Percentiles rank a stretch among this genome's conserved stretches.
Conservation (phyloP, 2,329 filamentous ascomycete species). For the Samsoniella hepiali region DNA sequence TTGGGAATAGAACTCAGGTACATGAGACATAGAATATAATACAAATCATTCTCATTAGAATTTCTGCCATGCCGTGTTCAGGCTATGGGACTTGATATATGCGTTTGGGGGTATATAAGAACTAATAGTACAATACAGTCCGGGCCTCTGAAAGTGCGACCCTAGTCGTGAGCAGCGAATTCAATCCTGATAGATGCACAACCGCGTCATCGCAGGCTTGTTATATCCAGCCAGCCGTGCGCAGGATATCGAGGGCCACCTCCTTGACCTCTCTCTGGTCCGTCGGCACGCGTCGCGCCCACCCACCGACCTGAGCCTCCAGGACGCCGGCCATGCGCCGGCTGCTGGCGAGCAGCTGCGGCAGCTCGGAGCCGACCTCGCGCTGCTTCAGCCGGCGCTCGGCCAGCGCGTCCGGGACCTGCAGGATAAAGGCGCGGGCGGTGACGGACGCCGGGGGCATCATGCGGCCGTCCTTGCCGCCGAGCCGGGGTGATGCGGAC, state of each 20-base stretch:
- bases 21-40: neutral
- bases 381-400: slow-evolving; percentile 12
- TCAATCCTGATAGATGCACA: neutral
- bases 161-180: neutral
- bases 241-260: slow-evolving; percentile 18
- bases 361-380: slow-evolving; percentile 19
- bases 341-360: slow-evolving; percentile 10
- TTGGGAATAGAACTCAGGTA: neutral
- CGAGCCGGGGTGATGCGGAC: slow-evolving; percentile 3
- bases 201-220: too few relatives aligned
- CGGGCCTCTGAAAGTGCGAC: neutral
- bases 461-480: slow-evolving; percentile 14
- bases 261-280: slow-evolving; percentile 19
- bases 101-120: neutral
- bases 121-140: slow-evolving; percentile 8
- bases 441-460: slow-evolving; percentile 18
- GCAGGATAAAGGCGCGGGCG: slow-evolving; percentile 16
- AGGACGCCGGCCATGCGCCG: slow-evolving; percentile 17
- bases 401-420: slow-evolving; percentile 17
- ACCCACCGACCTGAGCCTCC: slow-evolving; percentile 18
- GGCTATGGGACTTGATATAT: neutral
- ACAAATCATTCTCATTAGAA: neutral
- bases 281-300: slow-evolving; percentile 18
- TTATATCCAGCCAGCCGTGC: slow-evolving; percentile 19
- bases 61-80: neutral